phyloP scores from a whole-genome alignment of 805 yeast genomes.

The Wickerhamomyces bovis region DNA sequence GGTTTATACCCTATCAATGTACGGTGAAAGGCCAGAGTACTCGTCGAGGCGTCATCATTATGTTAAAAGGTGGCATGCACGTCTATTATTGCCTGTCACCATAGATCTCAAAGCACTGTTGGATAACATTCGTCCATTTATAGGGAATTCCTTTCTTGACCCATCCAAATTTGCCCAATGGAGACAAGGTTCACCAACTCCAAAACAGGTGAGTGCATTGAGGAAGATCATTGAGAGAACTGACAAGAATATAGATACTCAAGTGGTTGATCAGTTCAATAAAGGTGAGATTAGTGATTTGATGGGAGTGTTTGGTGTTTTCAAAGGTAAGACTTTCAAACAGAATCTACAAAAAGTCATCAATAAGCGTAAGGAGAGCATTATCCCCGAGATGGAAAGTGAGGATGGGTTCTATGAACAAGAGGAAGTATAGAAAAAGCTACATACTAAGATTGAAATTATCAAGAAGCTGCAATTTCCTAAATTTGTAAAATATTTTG shows the following conservation, averaged over 20 bases:
- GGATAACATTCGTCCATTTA: slow-evolving; percentile 3
- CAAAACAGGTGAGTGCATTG: slow-evolving; percentile 21
- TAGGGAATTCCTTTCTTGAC: slow-evolving; percentile 5
- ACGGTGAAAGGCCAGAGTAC: slow-evolving; percentile 8
- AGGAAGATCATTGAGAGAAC: slow-evolving; percentile 1
- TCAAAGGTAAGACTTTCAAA: slow-evolving; percentile 6
- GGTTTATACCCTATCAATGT: slow-evolving; percentile 13
- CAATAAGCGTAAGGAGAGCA: background rate
- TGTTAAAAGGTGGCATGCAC: slow-evolving; percentile 14
- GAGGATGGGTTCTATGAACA: background rate
- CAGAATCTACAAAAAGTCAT: background rate
- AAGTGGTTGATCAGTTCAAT: background rate
- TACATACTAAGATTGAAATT: too few species aligned
- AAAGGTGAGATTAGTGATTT: slow-evolving; percentile 9
- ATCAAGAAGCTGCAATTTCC: too few species aligned
- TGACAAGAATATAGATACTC: background rate
- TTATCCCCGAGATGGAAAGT: background rate
- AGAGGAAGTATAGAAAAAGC: background rate
- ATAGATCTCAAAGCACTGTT: slow-evolving; percentile 18
- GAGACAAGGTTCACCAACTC: slow-evolving; percentile 26
- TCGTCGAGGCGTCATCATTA: slow-evolving; percentile 5
- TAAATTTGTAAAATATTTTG: too few species aligned
- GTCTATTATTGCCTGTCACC: slow-evolving; percentile 19
- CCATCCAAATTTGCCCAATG: slow-evolving; percentile 27
- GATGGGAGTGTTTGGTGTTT: slow-evolving; percentile 10